Evolutionary conservation across 2,329 filamentous ascomycete species (phyloP).

Genomic region (Penicillium brevicompactum): DNA sequence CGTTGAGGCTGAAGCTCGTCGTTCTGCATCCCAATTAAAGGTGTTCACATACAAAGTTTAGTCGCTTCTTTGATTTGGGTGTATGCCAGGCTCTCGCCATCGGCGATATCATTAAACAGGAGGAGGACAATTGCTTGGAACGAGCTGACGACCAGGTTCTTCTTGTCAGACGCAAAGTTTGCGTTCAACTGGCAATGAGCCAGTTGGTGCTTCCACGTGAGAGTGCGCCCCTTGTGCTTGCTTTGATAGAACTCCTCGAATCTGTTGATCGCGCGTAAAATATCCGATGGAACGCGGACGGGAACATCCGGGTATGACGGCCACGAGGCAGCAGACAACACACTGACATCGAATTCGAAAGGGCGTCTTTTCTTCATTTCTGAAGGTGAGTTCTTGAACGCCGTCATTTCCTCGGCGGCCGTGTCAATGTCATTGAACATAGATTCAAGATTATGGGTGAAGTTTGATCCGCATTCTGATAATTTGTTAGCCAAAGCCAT

Average conservation of each 20-base stretch:
- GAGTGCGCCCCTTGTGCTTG: constrained; percentile 84
- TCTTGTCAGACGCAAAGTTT: constrained; percentile 74
- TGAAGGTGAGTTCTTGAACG: constrained; percentile 70
- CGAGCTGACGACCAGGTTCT: constrained; percentile 87
- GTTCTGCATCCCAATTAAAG: neutral
- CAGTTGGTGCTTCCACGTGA: constrained; percentile 92
- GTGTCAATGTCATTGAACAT: constrained; percentile 99
- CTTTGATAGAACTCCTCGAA: constrained; percentile 85
- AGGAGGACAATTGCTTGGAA: constrained; percentile 91
- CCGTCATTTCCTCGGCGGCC: constrained; percentile 87
- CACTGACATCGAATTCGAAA: constrained; percentile 70
- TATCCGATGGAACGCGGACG: constrained; percentile 73
- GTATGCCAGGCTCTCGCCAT: constrained; percentile 70
- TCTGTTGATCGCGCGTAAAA: constrained; percentile 73
- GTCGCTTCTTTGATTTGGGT: constrained; percentile 73
- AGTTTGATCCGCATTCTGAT: constrained; percentile 82
- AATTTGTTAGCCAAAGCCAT: constrained; percentile 5
- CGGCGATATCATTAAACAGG: constrained; percentile 76
- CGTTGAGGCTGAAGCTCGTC: neutral
- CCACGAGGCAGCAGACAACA: constrained; percentile 91
- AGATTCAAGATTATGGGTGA: constrained; percentile 95
- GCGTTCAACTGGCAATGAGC: constrained; percentile 86
- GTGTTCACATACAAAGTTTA: constrained; percentile 60
- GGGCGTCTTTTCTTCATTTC: constrained; percentile 62
- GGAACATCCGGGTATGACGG: constrained; percentile 80